Base-by-base conservation (phyloP, 73 alveolate genomes). In the Symbiodinium natans region DNA sequence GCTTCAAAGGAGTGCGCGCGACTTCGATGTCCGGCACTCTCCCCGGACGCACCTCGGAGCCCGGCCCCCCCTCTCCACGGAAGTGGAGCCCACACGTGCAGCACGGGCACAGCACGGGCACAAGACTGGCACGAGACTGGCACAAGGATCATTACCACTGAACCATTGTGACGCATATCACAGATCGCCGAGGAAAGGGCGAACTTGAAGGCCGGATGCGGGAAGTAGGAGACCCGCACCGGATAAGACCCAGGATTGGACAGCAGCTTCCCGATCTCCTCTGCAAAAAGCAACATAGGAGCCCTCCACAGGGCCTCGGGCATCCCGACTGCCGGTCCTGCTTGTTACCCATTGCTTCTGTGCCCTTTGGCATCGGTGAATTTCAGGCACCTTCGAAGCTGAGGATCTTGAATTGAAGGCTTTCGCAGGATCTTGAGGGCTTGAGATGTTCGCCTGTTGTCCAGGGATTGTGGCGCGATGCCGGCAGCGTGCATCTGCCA, bases 401-500 rank as follows among this genome's bases (percentile, higher is more conserved):
- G 1, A 52, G 71, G 23, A 52, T 73, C 40, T 19, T 33, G 21
- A 73, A 31, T 1, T 6, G 4, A n/a, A 74, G 0, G 84, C 9
- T 21, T 5, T 39, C 23, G 71, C 1, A 8, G 23, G n/a, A 52
- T n/a, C n/a, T n/a, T n/a, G n/a, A n/a, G n/a, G n/a, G n/a, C 27
- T 29, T 29, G 40, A 8, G 21, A 5, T 5, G 92, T 19, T 23
- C 41, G 31, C 42, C 97, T 82, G 77, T 90, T 90, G 77, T 90
- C 97, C 88, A 90, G 88, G 19, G 54, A 38, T 29, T 71, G 97
- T 13, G 97, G 97, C 88, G 54, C 3, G 48, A 90, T 73, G 41
- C 97, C 97, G 5, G 97, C 97, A 41, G 97, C 97, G 7, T 71
- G 88, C 82, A 90, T 71, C 34, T 90, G 77, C 97, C 97, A 90